Evolutionary conservation across 345 rosid species (phyloP).

Genomic region (Aegle marmelos): DNA sequence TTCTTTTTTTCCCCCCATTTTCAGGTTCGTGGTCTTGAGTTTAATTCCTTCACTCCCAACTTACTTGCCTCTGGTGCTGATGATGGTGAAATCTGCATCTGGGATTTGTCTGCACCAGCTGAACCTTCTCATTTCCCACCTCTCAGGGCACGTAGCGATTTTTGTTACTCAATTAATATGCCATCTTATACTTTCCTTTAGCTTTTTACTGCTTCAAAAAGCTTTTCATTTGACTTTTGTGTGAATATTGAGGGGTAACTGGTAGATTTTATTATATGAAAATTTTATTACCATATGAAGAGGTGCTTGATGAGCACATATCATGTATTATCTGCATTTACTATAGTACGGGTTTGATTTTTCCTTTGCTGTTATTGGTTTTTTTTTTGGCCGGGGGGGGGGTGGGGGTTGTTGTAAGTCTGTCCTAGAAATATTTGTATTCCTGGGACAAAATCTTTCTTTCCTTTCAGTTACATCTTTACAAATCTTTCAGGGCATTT

Average conservation of each 20-base stretch:
- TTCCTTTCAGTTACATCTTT: neutral
- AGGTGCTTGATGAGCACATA: neutral
- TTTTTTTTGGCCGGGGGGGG: too few species aligned
- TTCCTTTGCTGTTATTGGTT: too few species aligned
- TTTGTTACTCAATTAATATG: neutral
- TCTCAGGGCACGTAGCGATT: conserved; percentile 50
- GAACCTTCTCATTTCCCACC: conserved; percentile 85
- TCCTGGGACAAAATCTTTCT: neutral
- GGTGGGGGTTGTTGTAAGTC: too few species aligned
- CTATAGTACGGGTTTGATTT: too few species aligned
- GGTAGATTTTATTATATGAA: neutral
- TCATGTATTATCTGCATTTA: neutral
- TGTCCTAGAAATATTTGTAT: neutral
- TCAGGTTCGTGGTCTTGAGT: conserved; percentile 99
- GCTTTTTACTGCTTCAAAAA: neutral
- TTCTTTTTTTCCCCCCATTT: neutral
- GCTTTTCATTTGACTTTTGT: neutral
- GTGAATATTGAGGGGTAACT: neutral
- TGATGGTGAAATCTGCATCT: conserved; percentile 93
- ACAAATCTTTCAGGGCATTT: conserved; percentile 12
- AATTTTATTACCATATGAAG: neutral
- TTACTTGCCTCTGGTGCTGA: conserved; percentile 97
- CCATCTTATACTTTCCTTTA: neutral
- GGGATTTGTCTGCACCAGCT: conserved; percentile 85
- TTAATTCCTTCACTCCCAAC: conserved; percentile 70